Conservation (phyloP, 2,329 filamentous ascomycete species). For the Botrytis squamosa region DNA sequence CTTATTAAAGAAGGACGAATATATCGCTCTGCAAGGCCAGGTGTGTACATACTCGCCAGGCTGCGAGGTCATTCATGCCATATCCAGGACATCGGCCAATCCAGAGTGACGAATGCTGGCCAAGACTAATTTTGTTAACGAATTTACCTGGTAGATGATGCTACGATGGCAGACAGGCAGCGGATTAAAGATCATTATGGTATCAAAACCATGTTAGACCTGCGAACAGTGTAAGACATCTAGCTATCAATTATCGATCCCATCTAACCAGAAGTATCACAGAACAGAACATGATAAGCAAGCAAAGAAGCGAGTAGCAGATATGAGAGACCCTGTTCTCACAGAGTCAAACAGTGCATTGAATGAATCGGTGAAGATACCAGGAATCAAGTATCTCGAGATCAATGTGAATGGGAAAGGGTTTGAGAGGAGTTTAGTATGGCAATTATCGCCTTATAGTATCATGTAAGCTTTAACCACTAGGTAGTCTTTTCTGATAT, state of each 20-base stretch:
- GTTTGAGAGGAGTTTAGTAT: constrained; percentile 67
- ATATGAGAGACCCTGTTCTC: constrained; percentile 46
- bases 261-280: not conserved
- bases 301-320: constrained; percentile 57
- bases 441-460: constrained; percentile 65
- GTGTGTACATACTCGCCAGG: constrained; percentile 37
- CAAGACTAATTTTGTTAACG: not conserved
- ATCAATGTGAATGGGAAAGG: constrained; percentile 71
- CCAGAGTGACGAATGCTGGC: not conserved
- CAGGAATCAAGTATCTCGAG: constrained; percentile 60
- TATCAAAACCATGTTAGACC: constrained; percentile 73
- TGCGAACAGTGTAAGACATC: constrained; percentile 65
- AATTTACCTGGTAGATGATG: constrained; percentile 59
- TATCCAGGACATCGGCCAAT: not conserved
- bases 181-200: constrained; percentile 58
- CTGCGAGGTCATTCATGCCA: not conserved
- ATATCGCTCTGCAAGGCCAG: constrained; percentile 66
- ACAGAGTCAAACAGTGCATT: constrained; percentile 51
- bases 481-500: no score
- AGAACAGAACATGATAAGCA: constrained; percentile 74
- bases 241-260: not conserved
- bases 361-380: constrained; percentile 59
- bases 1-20: constrained; percentile 60
- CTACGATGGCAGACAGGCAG: constrained; percentile 62
- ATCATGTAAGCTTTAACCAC: constrained; percentile 50